A percentile compares a stretch with the other conserved stretches of the same genome.
Evolutionary conservation across 1,284 basidiomycete species (phyloP).

Genomic region (Pholiota adiposa): DNA sequence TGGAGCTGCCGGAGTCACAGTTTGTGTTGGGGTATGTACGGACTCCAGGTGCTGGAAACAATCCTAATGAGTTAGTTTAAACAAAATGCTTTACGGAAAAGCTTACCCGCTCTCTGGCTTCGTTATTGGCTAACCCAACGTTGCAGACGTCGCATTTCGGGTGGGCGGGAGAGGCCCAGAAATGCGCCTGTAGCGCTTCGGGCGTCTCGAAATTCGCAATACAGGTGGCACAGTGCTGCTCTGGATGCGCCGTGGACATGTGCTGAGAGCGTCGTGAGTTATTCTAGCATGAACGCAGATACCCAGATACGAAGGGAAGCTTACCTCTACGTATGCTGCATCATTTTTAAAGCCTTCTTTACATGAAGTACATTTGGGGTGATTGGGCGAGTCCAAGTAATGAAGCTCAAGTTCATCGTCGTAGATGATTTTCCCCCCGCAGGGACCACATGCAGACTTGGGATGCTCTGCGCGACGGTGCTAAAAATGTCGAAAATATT

Average conservation of each 20-base stretch:
- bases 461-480: slow-evolving; percentile 31
- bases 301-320: slow-evolving; percentile 1
- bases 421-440: slow-evolving; percentile 29
- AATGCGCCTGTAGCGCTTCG: slow-evolving; percentile 25
- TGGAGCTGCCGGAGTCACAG: neutral
- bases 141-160: slow-evolving; percentile 33
- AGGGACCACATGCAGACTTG: slow-evolving; percentile 27
- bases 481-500: too few species aligned
- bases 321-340: slow-evolving; percentile 26
- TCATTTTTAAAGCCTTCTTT: slow-evolving; percentile 30
- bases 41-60: slow-evolving; percentile 24
- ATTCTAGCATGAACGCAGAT: neutral
- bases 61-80: slow-evolving; percentile 6
- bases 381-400: slow-evolving; percentile 30
- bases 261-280: slow-evolving; percentile 22
- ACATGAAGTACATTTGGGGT: slow-evolving; percentile 31
- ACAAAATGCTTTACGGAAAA: neutral
- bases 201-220: slow-evolving; percentile 24
- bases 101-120: slow-evolving; percentile 25
- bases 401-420: slow-evolving; percentile 31
- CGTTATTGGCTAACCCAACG: slow-evolving; percentile 28
- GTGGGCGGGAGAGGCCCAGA: slow-evolving; percentile 26
- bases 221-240: slow-evolving; percentile 25
- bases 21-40: slow-evolving; percentile 16
- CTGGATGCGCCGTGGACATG: slow-evolving; percentile 22